Conservation (phyloP, 1,284 basidiomycete genomes). For the Cutaneotrichosporon sp. region DNA sequence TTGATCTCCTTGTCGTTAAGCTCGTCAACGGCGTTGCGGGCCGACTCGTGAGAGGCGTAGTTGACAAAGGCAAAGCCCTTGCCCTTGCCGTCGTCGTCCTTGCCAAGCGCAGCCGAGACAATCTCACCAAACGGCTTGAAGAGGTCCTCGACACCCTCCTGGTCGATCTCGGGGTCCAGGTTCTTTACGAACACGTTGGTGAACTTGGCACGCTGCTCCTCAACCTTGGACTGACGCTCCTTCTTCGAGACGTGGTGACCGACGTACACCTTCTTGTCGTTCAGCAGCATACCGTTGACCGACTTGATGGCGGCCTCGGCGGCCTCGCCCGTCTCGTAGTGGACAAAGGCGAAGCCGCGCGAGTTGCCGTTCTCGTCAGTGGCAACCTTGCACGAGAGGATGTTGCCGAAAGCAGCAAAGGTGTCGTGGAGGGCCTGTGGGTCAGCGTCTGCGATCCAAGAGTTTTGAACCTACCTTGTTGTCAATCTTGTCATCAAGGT, state of each 20-base stretch:
- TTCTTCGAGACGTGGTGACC: constrained; percentile 97
- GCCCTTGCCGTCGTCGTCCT: constrained; percentile 76
- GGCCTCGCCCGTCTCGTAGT: constrained; percentile 97
- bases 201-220: constrained; percentile 94
- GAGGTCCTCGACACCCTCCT: constrained; percentile 81
- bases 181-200: constrained; percentile 99
- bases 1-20: constrained; percentile 84
- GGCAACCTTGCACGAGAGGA: constrained; percentile 99
- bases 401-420: constrained; percentile 97
- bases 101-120: constrained; percentile 78
- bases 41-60: constrained; percentile 87
- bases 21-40: constrained; percentile 80
- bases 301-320: constrained; percentile 95
- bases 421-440: constrained; percentile 87
- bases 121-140: constrained; percentile 78
- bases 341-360: constrained; percentile 75
- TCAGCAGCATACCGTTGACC: constrained; percentile 98
- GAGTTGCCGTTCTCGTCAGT: constrained; percentile 87
- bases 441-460: constrained; percentile 50
- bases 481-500: constrained; percentile 96
- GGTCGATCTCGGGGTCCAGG: constrained; percentile 73
- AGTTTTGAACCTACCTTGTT: constrained; percentile 90
- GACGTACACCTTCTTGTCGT: constrained; percentile 99
- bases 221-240: constrained; percentile 96
- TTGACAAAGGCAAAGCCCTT: constrained; percentile 99